Base-by-base conservation (phyloP, 306 rosid species). In the Medicago ruthenica region DNA sequence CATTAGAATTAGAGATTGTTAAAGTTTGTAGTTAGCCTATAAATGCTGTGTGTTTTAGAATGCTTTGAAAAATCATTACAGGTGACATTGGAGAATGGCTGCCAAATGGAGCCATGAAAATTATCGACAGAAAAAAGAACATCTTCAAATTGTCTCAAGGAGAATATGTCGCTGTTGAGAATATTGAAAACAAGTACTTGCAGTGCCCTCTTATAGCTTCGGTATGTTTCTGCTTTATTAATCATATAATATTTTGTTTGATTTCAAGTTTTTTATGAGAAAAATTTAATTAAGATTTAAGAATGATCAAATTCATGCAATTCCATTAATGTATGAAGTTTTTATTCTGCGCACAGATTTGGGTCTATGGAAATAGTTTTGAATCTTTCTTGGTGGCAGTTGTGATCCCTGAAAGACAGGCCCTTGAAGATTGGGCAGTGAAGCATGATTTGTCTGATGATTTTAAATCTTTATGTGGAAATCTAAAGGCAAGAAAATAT, bases 11-110 rank as follows among this genome's bases (percentile, higher is more conserved):
- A 18, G 37, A 63, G 54, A 65, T 51, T 34, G 13, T 17, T 21
- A 42, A 54, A 74, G 41, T 68, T 63, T 34, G 45, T 36, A 41
- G 44, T 53, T 76, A 27, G 10, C 42, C 16, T 37, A 75, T 50
- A 39, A 37, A 17, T 57, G 50, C 55, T 6, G 42, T 44, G 50
- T 36, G 59, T 77, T 65, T 59, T 15, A 65, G 54, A 27, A 60
- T 82, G 47, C 54, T 57, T 80, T 71, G 75, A 80, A 42, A 67
- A 68, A 78, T 24, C 27, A 71, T 66, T 79, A 48, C 87, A 95
- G 98, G 98, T 81, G 98, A 95, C 82, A 90, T 95, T 77, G 98
- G 98, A 79, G 98, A 95, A 82, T 90, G 92, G 96, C 96, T 90
- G 80, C 85, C 90, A 9, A 70, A 85, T 80, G 98, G 98, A 83